These are phyloP conservation scores for Patellifolia procumbens DNA, from an alignment of 179 eudicot genomes.

Conservation along the genomic window DNA sequence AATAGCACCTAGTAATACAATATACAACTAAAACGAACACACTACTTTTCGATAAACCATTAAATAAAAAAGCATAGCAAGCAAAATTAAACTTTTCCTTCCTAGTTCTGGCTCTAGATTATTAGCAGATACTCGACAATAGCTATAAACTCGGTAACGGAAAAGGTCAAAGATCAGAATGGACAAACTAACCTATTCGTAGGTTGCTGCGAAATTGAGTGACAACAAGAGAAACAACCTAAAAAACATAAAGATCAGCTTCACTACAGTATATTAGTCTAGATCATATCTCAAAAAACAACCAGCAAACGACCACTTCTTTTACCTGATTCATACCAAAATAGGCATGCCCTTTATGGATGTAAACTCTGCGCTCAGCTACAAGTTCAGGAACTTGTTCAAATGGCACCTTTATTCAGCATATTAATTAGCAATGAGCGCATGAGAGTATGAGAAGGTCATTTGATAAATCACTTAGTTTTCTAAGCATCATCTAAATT, in stretches of 20 bases:
- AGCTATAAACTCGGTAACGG: no score
- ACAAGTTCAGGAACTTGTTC: slow-evolving; percentile 96
- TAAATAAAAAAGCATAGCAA: neutral
- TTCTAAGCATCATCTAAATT: neutral
- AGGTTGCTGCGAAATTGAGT: slow-evolving; percentile 84
- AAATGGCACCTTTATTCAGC: slow-evolving; percentile 77
- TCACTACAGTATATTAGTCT: slow-evolving; percentile 3
- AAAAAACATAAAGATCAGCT: slow-evolving; percentile 18
- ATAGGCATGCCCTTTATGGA: slow-evolving; percentile 86
- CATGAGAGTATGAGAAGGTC: neutral
- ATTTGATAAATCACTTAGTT: neutral
- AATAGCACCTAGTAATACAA: neutral
- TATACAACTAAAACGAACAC: neutral
- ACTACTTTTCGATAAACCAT: neutral
- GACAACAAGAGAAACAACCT: slow-evolving; percentile 81
- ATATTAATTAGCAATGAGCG: slow-evolving; percentile 23
- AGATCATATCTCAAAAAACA: neutral
- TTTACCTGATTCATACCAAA: slow-evolving; percentile 85
- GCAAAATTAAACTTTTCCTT: neutral
- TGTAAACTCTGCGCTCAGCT: slow-evolving; percentile 74
- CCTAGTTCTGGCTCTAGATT: neutral
- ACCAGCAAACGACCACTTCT: neutral
- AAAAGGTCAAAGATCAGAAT: neutral
- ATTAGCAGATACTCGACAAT: neutral
- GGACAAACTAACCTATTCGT: slow-evolving; percentile 69